These are phyloP conservation scores for Aspergillus saccharolyticus DNA, from an alignment of 495 filamentous ascomycete species.

Conservation along the genomic window DNA sequence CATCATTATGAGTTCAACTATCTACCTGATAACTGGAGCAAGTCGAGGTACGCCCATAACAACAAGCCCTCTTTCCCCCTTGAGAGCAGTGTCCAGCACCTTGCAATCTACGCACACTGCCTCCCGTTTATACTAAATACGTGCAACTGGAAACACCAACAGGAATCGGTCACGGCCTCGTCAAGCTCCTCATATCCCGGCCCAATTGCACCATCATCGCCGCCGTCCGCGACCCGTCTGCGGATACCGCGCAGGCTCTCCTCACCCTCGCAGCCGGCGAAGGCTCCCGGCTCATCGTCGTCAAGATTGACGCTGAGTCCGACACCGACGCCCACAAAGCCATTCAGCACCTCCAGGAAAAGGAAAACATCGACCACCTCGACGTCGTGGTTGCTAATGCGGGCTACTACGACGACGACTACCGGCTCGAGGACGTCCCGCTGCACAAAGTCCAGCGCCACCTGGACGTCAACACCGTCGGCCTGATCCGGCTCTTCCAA, in stretches of 20 bases:
- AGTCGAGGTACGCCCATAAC: neutral
- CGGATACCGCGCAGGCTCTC: neutral
- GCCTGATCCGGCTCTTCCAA: conserved; percentile 1
- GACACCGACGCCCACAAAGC: neutral
- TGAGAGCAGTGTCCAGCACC: too few species aligned
- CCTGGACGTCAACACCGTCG: conserved; percentile 1
- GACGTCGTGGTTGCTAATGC: conserved; percentile 2
- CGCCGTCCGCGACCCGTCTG: neutral
- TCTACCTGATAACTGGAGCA: conserved; percentile 1
- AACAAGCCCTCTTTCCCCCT: neutral
- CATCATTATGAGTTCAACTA: neutral
- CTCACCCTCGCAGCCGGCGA: neutral
- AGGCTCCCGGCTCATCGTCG: neutral
- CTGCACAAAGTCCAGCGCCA: neutral
- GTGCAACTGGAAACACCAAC: neutral
- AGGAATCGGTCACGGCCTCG: neutral
- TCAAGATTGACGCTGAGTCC: neutral
- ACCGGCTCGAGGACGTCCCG: neutral
- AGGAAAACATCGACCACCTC: neutral
- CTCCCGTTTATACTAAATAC: neutral
- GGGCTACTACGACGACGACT: neutral
- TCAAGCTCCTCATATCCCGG: neutral
- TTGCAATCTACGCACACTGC: too few species aligned
- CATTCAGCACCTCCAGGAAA: neutral
- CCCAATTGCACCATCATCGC: neutral